These are phyloP conservation scores for Adansonia gregorii DNA, from an alignment of 441 rosid genomes.

Conservation along the genomic window DNA sequence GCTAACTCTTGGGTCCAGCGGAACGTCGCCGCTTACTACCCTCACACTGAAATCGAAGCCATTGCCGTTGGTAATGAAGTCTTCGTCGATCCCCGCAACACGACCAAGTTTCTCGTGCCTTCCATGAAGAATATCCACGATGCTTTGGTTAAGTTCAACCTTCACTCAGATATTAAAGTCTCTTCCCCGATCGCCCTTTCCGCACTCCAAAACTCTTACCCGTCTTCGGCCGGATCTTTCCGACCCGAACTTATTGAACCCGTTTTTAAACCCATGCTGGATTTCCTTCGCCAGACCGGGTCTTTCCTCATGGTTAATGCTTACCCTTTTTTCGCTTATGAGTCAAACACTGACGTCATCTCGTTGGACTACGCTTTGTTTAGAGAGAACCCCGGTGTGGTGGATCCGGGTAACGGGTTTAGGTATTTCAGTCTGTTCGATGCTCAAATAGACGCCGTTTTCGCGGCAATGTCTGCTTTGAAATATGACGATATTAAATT, in stretches of 20 bases:
- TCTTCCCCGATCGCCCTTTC: conserved; percentile 84
- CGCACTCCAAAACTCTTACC: conserved; percentile 77
- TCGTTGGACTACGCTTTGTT: conserved; percentile 81
- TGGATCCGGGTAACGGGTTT: conserved; percentile 75
- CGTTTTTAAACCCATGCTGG: conserved; percentile 72
- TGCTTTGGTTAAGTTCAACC: conserved; percentile 55
- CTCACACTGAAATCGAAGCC: conserved; percentile 73
- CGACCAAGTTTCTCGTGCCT: conserved; percentile 60
- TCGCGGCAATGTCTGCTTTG: conserved; percentile 75
- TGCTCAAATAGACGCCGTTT: conserved; percentile 92
- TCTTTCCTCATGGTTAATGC: conserved; percentile 84
- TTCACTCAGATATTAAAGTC: conserved; percentile 64
- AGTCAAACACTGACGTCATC: conserved; percentile 81
- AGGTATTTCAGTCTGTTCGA: conserved; percentile 75
- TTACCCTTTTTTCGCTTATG: conserved; percentile 87
- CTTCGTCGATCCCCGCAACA: conserved; percentile 70
- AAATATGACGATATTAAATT: conserved; percentile 65
- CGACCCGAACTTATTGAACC: conserved; percentile 64
- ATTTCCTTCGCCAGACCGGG: conserved; percentile 80
- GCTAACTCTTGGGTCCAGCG: conserved; percentile 59
- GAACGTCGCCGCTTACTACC: conserved; percentile 66
- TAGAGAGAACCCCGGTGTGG: conserved; percentile 76
- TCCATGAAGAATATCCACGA: conserved; percentile 82
- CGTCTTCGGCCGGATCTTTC: conserved; percentile 85
- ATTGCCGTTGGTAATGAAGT: conserved; percentile 89